Percentiles rank a stretch among this genome's conserved stretches.
These are phyloP conservation scores for Fomitopsis betulina DNA, from an alignment of 1,284 basidiomycete genomes.

Conservation along the genomic window DNA sequence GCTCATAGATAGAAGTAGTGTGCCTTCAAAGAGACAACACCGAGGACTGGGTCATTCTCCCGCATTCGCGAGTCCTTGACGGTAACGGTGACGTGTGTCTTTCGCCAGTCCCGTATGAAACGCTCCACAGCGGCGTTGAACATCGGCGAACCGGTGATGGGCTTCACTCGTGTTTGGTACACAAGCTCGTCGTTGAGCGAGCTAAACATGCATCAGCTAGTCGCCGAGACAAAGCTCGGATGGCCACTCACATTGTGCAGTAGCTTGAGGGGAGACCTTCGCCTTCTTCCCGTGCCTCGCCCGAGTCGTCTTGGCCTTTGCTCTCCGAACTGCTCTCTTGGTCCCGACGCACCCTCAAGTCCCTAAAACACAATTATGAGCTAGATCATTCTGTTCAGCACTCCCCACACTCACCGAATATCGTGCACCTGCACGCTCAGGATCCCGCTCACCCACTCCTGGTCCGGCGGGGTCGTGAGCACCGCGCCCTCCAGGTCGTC, in stretches of 20 bases:
- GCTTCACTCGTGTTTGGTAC: conserved; percentile 36
- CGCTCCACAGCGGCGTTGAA: conserved; percentile 63
- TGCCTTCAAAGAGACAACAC: conserved; percentile 46
- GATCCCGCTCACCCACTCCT: conserved; percentile 53
- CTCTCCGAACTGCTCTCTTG: conserved; percentile 36
- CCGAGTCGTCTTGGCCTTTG: conserved; percentile 53
- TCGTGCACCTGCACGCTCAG: conserved; percentile 57
- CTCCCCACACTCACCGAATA: conserved; percentile 16
- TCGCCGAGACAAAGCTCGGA: not conserved
- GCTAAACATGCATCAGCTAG: conserved; percentile 12
- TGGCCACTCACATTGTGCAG: conserved; percentile 37
- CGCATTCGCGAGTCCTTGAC: conserved; percentile 53
- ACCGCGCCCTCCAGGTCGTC: conserved; percentile 42
- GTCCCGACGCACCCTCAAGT: conserved; percentile 28
- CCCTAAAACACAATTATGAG: conserved; percentile 1
- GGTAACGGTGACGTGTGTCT: conserved; percentile 54
- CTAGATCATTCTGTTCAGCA: not conserved
- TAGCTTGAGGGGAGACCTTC: conserved; percentile 53
- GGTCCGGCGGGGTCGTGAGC: conserved; percentile 55
- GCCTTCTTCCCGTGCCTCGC: conserved; percentile 44
- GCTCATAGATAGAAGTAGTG: not conserved
- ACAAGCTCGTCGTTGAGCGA: conserved; percentile 58
- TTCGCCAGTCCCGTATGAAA: conserved; percentile 59
- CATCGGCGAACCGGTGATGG: conserved; percentile 59
- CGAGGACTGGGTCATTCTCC: conserved; percentile 64